Base-by-base conservation (phyloP, 306 rosid species). In the Oemleria cerasiformis region DNA sequence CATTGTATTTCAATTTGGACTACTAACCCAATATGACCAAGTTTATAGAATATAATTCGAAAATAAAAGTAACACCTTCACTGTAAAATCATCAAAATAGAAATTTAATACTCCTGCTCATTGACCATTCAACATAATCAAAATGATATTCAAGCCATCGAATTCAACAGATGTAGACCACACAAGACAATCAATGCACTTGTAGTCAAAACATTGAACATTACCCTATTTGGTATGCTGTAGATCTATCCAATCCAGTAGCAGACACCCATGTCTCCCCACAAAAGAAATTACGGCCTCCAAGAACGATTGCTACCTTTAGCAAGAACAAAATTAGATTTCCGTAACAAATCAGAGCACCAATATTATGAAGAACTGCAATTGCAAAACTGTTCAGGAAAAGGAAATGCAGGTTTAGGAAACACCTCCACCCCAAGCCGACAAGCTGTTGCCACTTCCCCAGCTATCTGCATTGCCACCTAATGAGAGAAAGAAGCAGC, bases 381-480 rank as follows among this genome's bases (percentile, higher is more conserved):
- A 25, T 0, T 34, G 21, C 15, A 55, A 3, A 25, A 20, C 45
- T 23, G 16, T 0, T 17, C 39, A 8, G 3, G 16, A 53, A 55
- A 20, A 13, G 20, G 39, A 66, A 16, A 51, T 5, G 60, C 21
- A 50, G 43, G 56, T 23, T 40, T 6, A 67, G 71, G 68, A 30
- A 25, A 68, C 65, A 81, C 84, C 84, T 81, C 81, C 62, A 81
- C 72, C 16, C 84, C 84, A 63, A 76, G 75, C 54, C 62, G 76
- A 70, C 81, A 77, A 47, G 81, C 84, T 67, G 78, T 70, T 63
- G 82, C 77, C 63, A 83, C 82, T 77, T 83, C 87, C 78, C 72
- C 58, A 77, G 87, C 84, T 77, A 83, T 72, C 78, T 79, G 87
- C 82, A 71, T 79, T 6, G 84, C 80, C 64, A 83, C 78, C 87